Percentiles rank a stretch among this genome's conserved stretches.
Evolutionary conservation across 192 early-diverging fungal genomes (phyloP).

Genomic region (Umbelopsis sp.): DNA sequence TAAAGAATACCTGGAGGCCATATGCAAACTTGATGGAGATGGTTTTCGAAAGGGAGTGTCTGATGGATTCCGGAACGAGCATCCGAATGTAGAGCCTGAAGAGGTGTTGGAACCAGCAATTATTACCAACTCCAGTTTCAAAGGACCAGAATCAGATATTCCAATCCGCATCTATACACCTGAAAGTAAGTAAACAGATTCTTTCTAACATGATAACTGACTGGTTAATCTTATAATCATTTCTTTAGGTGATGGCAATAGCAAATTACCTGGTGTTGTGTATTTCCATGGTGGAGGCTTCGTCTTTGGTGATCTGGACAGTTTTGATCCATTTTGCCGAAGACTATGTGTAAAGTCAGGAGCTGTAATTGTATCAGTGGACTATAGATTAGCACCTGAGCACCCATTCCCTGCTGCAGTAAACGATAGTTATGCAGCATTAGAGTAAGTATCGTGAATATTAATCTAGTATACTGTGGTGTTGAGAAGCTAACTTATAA

Average conservation of each 20-base stretch:
- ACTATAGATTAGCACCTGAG: constrained; percentile 47
- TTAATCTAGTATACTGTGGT: not conserved
- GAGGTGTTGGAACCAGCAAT: not conserved
- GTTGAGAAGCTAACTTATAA: not conserved
- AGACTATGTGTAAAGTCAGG: not conserved
- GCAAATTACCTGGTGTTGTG: not conserved
- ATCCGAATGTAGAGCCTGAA: not conserved
- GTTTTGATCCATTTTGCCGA: not conserved
- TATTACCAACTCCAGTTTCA: not conserved
- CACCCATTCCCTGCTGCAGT: constrained; percentile 48
- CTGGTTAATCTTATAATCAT: not conserved
- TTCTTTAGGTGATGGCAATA: not conserved
- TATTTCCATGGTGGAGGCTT: not conserved
- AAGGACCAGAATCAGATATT: not conserved
- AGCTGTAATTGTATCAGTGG: constrained; percentile 26
- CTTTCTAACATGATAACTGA: not conserved
- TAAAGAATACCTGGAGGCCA: not conserved
- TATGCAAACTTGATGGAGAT: not conserved
- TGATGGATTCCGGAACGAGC: not conserved
- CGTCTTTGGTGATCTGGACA: not conserved
- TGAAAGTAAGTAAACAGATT: not conserved
- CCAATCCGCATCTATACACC: constrained; percentile 1
- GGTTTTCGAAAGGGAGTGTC: not conserved
- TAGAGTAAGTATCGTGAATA: not conserved
- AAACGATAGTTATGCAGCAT: constrained; percentile 41